Conservation (phyloP, 176 grass and related monocot genomes). For the Eleusine indica region DNA sequence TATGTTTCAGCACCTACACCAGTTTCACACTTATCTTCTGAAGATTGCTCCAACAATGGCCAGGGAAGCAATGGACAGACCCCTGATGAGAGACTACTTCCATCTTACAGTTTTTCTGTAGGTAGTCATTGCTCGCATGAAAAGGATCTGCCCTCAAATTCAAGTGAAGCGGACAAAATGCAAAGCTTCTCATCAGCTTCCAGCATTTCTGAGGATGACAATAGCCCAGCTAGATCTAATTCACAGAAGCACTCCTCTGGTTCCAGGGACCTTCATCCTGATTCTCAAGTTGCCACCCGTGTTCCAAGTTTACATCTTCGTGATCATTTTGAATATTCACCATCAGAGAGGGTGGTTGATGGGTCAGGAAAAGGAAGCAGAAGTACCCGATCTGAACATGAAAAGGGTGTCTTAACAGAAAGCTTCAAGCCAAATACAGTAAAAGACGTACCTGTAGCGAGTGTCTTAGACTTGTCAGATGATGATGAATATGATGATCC, state of each 20-base stretch:
- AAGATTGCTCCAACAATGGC: constrained; percentile 47
- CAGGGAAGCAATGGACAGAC: constrained; percentile 37
- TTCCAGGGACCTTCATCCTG: constrained; percentile 51
- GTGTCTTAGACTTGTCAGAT: constrained; percentile 71
- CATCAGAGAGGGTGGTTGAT: constrained; percentile 56
- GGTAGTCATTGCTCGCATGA: constrained; percentile 61
- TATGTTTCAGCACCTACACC: constrained; percentile 64
- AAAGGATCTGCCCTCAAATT: constrained; percentile 54
- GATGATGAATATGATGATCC: constrained; percentile 71
- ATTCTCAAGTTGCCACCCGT: constrained; percentile 51
- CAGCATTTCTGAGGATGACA: constrained; percentile 61
- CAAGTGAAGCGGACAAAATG: constrained; percentile 57
- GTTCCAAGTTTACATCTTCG: constrained; percentile 81
- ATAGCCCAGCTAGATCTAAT: constrained; percentile 56
- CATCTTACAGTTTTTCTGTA: constrained; percentile 74
- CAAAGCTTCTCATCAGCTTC: constrained; percentile 59
- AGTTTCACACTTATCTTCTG: constrained; percentile 42
- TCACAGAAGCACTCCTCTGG: constrained; percentile 55
- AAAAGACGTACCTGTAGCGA: constrained; percentile 78
- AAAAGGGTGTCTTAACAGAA: constrained; percentile 67
- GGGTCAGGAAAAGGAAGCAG: constrained; percentile 72
- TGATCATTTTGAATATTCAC: constrained; percentile 69
- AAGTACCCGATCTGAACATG: constrained; percentile 91
- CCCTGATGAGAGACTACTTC: constrained; percentile 54
- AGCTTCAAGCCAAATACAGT: constrained; percentile 81